Conservation (phyloP, 345 rosid genomes). For the Cardamine resedifolia region DNA sequence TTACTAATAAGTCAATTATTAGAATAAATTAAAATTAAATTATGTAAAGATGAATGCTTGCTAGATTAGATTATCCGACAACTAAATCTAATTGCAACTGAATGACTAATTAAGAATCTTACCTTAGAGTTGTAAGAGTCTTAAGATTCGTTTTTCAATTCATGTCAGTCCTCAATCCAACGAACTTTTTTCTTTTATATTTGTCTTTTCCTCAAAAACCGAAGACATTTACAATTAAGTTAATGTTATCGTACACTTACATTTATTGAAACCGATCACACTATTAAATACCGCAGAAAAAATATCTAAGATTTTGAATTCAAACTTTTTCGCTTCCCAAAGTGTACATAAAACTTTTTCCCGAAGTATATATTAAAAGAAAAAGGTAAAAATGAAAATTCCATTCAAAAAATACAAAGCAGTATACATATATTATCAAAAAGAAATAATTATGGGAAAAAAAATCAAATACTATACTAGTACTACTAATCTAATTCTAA, state of each 20-base stretch:
- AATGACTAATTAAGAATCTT: conserved; percentile 15
- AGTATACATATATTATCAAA: conserved; percentile 4
- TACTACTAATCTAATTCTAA: conserved; percentile 22
- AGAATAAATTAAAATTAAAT: neutral
- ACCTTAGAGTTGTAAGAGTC: conserved; percentile 12
- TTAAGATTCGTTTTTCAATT: conserved; percentile 12
- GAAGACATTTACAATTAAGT: neutral
- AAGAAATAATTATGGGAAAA: neutral
- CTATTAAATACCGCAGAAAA: conserved; percentile 1
- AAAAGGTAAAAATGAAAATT: neutral
- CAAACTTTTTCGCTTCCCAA: conserved; percentile 20
- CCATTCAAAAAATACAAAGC: neutral
- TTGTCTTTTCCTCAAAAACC: conserved; percentile 14
- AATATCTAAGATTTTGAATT: conserved; percentile 30
- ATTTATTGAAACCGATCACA: conserved; percentile 22
- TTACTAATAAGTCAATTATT: too few species aligned
- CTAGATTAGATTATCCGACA: conserved; percentile 5
- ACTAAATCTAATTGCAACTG: conserved; percentile 8
- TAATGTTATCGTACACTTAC: conserved; percentile 18
- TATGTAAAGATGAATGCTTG: neutral
- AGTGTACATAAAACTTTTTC: conserved; percentile 4
- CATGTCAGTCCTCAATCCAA: conserved; percentile 5
- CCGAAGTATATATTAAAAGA: too few species aligned
- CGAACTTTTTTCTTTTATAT: neutral
- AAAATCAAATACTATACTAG: neutral